These are phyloP conservation scores for Cerrena zonata DNA, from an alignment of 1,284 basidiomycete genomes.

Conservation along the genomic window DNA sequence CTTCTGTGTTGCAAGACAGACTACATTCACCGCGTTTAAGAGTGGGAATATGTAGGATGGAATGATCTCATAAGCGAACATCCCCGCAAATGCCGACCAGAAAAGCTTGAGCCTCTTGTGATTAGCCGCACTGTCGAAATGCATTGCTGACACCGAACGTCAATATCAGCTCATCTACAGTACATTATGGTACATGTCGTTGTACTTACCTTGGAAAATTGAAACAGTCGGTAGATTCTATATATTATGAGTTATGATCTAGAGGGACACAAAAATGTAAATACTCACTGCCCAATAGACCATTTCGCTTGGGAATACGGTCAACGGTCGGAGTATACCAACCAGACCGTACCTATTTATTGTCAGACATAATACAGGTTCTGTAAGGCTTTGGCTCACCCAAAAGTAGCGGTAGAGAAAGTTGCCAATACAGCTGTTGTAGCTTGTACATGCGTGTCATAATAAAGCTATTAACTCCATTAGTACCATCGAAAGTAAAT, in stretches of 20 bases:
- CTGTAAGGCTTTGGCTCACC: constrained; percentile 29
- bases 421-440: constrained; percentile 58
- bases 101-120: constrained; percentile 53
- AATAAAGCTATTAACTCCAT: constrained; percentile 42
- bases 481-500: background rate
- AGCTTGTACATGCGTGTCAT: constrained; percentile 48
- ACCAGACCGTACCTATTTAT: constrained; percentile 48
- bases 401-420: constrained; percentile 62
- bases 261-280: constrained; percentile 8
- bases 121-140: constrained; percentile 45
- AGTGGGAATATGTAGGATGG: constrained; percentile 61
- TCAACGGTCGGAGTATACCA: constrained; percentile 51
- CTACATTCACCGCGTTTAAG: constrained; percentile 50
- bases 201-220: constrained; percentile 49
- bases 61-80: constrained; percentile 53
- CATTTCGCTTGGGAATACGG: constrained; percentile 68
- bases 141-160: constrained; percentile 35
- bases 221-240: constrained; percentile 54
- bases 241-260: constrained; percentile 2
- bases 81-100: constrained; percentile 51
- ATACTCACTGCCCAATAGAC: constrained; percentile 54
- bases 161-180: too few species aligned
- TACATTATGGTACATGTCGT: too few species aligned
- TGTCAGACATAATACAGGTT: background rate
- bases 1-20: constrained; percentile 52